Evolutionary conservation across 2,329 filamentous ascomycete species (phyloP), one percentile per base, ranked within the genome.

Genomic region (Penicillium brasilianum): DNA sequence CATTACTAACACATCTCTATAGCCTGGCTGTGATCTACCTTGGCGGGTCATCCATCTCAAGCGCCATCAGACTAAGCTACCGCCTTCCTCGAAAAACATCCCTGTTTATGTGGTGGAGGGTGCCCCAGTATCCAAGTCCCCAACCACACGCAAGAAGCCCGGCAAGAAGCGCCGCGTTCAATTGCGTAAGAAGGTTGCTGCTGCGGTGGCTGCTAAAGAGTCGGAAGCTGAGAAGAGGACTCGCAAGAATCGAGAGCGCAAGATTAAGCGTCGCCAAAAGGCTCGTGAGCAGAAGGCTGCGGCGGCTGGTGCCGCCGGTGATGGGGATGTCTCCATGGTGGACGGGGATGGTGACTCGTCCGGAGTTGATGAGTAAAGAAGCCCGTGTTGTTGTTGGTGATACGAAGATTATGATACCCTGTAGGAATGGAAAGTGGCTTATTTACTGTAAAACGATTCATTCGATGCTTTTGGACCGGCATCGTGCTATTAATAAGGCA

Each of bases 91-190:
- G 14, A 65, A 67, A 32, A 64, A 70, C 44, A 60, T 70, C 13
- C 59, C 68, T 4, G 61, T 69, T 13, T 73, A 70, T 46, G 59
- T 68, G 43, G 46, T 65, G 22, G 67, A 68, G 14, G 67, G 61
- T 14, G 68, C 39, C 28, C 66, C 60, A 1, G 39, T 66, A 14
- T 63, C 67, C 25, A 71, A 68, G 52, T 67, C 66, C 2, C 73
- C 74, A 2, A 70, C 70, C 54, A 72, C 74, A 6, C 70, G 69
- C 41, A 79, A 76, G 59, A 80, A 80, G 66, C 77, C 78, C 0
- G 78, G 78, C 10, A 80, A 80, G 61, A 80, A 80, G 67, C 71
- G 77, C 2, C 77, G 78, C 10, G 69, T 80, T 13, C 71, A 77
- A 25, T 58, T 80, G 36, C 77, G 78, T 44, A 79, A 77, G 63